Evolutionary conservation across 495 filamentous ascomycete species (phyloP), one percentile per base, ranked within the genome.

Genomic region (Aspergillus hancockii): DNA sequence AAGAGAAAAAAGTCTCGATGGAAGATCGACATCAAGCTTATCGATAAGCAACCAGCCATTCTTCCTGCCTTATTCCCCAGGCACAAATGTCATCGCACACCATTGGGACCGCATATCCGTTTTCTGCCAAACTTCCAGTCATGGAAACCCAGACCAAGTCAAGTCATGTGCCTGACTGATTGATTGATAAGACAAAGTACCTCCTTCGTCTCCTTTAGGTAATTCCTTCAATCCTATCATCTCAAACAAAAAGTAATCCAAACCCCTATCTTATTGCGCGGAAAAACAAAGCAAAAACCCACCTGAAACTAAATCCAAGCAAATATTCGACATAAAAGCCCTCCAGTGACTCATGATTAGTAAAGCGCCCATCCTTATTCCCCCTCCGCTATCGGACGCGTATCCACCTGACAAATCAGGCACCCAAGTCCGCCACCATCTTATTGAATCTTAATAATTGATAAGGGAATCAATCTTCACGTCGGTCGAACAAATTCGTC

Each of bases 271-370:
- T 28, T 7, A 28, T 28, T 28, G 25, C 25, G 25, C 25, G 25
- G 25, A 36, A 36, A 36, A 36, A 36, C 9, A 14, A 36, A 36
- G 34, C 2, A 36, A 1, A 36, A 36, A 36, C 31, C 31, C 31
- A 32, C 31, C n/a, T n/a, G n/a, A n/a, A n/a, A n/a, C n/a, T n/a
- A n/a, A n/a, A n/a, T n/a, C n/a, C n/a, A n/a, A n/a, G n/a, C n/a
- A n/a, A n/a, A n/a, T n/a, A n/a, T n/a, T n/a, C n/a, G n/a, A n/a
- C n/a, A n/a, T n/a, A n/a, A n/a, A n/a, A n/a, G n/a, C 34, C 34
- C 34, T 36, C 34, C 34, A 36, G 34, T 45, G 41, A 45, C 41
- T 45, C 41, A 45, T 14, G n/a, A 45, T 45, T 45, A 45, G 41
- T 45, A 45, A 45, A 45, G 4, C n/a, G 8, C 9, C 6, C 6